phyloP scores from a whole-genome alignment of 1,284 basidiomycete genomes.

The Pholiota adiposa region DNA sequence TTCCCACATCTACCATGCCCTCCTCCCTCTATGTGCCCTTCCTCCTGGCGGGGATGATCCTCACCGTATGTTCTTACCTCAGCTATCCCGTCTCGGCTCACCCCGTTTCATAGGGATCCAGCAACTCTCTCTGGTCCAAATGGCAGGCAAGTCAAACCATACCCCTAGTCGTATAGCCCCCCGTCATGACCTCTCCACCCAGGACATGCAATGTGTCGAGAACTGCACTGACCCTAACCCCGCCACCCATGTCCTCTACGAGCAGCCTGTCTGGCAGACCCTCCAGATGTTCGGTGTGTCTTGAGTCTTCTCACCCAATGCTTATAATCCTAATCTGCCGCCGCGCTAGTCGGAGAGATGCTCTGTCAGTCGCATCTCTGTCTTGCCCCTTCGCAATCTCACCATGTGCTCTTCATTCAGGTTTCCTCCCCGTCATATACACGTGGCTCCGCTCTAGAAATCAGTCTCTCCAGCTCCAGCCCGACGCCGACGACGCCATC shows the following conservation, averaged over 20 bases:
- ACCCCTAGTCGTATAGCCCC: conserved; percentile 16
- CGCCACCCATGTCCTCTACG: conserved; percentile 70
- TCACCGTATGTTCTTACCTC: conserved; percentile 58
- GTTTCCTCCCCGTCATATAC: conserved; percentile 84
- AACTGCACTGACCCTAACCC: conserved; percentile 73
- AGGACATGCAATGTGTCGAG: conserved; percentile 97
- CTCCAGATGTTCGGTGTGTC: conserved; percentile 90
- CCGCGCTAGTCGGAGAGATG: conserved; percentile 83
- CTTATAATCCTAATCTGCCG: conserved; percentile 25
- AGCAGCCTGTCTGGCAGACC: conserved; percentile 94
- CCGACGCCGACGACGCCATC: conserved; percentile 43
- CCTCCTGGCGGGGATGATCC: conserved; percentile 76
- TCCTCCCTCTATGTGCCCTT: conserved; percentile 50
- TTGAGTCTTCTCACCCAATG: conserved; percentile 21
- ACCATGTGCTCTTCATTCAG: conserved; percentile 47
- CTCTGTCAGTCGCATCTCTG: conserved; percentile 65
- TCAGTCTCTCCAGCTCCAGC: conserved; percentile 59
- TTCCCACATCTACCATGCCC: conserved; percentile 45
- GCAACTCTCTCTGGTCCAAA: conserved; percentile 81
- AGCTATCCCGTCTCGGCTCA: conserved; percentile 4
- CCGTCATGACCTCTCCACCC: conserved; percentile 17
- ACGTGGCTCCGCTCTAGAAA: conserved; percentile 58
- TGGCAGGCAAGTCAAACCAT: conserved; percentile 61
- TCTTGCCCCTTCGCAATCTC: conserved; percentile 18
- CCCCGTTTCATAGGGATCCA: conserved; percentile 58